These are phyloP conservation scores for Auriscalpium orientale DNA, from an alignment of 768 basidiomycete genomes.

Conservation along the genomic window DNA sequence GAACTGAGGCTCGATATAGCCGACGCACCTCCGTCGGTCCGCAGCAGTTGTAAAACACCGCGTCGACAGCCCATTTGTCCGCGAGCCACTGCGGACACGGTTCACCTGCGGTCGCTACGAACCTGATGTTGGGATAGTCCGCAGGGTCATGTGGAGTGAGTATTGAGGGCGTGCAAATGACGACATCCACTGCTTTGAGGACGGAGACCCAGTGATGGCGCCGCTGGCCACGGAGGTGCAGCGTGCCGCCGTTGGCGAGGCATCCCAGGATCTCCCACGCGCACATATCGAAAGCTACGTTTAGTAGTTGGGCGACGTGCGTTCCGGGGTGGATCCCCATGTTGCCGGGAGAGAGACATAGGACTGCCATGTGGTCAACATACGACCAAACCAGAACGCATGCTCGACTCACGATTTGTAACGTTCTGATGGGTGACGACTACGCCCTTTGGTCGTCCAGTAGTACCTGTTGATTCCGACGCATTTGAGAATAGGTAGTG, in stretches of 20 bases:
- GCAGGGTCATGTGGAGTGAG: constrained; percentile 39
- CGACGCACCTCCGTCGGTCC: constrained; percentile 47
- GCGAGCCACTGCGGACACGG: constrained; percentile 47
- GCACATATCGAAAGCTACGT: constrained; percentile 62
- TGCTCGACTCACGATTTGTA: constrained; percentile 39
- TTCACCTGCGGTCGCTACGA: constrained; percentile 51
- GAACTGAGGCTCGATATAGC: not conserved
- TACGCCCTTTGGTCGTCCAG: constrained; percentile 54
- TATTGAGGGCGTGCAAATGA: constrained; percentile 49
- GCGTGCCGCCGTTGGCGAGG: constrained; percentile 43
- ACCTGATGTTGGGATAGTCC: constrained; percentile 48
- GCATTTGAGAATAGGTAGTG: not conserved
- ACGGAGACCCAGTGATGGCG: constrained; percentile 41
- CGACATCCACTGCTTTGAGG: constrained; percentile 43
- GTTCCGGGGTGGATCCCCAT: constrained; percentile 47
- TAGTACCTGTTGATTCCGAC: constrained; percentile 33
- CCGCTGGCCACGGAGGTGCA: constrained; percentile 44
- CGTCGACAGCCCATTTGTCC: constrained; percentile 34
- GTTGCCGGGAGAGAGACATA: constrained; percentile 44
- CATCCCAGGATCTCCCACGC: constrained; percentile 54
- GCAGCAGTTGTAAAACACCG: constrained; percentile 31
- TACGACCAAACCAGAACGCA: too few relatives aligned
- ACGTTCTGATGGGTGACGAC: constrained; percentile 53
- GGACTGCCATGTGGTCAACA: constrained; percentile 22
- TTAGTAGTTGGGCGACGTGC: constrained; percentile 52